Evolutionary conservation across 225 moss, liverwort and hornwort species (phyloP), one percentile per base, ranked within the genome.

Genomic region (Straminergon stramineum): DNA sequence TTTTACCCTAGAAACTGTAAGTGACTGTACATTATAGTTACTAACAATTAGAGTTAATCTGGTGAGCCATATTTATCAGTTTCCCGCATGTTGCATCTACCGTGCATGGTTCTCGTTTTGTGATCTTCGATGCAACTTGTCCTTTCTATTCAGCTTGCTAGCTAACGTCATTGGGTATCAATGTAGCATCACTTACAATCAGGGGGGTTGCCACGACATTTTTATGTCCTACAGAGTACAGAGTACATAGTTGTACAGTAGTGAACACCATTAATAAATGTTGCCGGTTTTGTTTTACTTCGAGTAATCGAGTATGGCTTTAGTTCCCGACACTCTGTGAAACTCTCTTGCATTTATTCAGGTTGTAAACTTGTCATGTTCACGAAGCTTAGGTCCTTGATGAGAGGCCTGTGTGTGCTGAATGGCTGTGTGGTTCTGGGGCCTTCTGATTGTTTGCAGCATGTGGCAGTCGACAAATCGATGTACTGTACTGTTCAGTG

Each of bases 241-340:
- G 84, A 69, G 39, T 68, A 84, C 48, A 85, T 89, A 89, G 90
- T 90, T 94, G 93, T 93, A 93, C 66, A 93, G 82, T 89, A 93
- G 63, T 61, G 78, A 91, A 88, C 75, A 84, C 79, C 85, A 88
- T 88, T n/a, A 91, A 93, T 94, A 94, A 92, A 92, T 68, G 45
- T 67, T 86, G 62, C 87, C 88, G 83, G 81, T 88, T 90, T 85
- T 82, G 82, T 90, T 41, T 67, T 83, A 34, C 23, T 74, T 86
- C 13, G 37, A 55, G 85, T 11, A 66, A 67, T 86, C 13, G 37
- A 55, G 85, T 11, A 66, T 81, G 67, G 60, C 66, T 8, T 14
- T 21, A 63, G 66, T 82, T 58, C 13, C 15, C 14, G 13, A 39
- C 3, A 48, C 45, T 53, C 8, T 58, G 6, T 31, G 32, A 14